These are phyloP conservation scores for Priceomyces haplophilus DNA, from an alignment of 805 yeast species.

Conservation along the genomic window DNA sequence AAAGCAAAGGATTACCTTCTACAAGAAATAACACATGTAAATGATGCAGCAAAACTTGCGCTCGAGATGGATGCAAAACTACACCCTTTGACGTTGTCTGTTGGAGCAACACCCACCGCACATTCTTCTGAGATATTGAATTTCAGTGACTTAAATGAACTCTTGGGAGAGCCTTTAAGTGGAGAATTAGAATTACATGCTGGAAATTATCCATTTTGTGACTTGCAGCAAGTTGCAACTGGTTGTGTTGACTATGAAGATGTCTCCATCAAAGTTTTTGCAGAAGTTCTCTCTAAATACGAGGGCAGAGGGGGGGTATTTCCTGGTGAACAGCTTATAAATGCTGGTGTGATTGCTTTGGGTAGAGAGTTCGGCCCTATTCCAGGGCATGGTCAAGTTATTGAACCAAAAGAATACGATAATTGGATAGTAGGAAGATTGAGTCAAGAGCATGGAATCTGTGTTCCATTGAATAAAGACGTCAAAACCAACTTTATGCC, in stretches of 20 bases:
- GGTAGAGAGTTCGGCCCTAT: constrained; percentile 61
- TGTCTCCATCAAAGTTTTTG: constrained; percentile 57
- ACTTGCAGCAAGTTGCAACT: constrained; percentile 74
- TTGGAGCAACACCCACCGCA: constrained; percentile 82
- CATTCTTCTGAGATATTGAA: constrained; percentile 47
- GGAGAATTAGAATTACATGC: constrained; percentile 69
- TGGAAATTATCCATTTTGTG: constrained; percentile 75
- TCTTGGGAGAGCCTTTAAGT: constrained; percentile 18
- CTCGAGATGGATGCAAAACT: constrained; percentile 30
- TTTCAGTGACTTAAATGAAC: constrained; percentile 16
- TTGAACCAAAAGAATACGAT: constrained; percentile 39
- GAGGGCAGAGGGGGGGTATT: constrained; percentile 48
- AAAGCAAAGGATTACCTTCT: constrained; percentile 48
- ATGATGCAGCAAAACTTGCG: constrained; percentile 48
- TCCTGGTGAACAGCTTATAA: constrained; percentile 62
- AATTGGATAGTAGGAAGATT: constrained; percentile 66
- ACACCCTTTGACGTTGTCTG: constrained; percentile 50
- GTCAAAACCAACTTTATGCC: constrained; percentile 42
- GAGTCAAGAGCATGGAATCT: constrained; percentile 78
- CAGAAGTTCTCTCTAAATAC: constrained; percentile 55
- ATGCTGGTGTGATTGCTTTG: constrained; percentile 71
- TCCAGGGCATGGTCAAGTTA: constrained; percentile 58
- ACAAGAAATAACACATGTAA: constrained; percentile 58
- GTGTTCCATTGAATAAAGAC: constrained; percentile 41
- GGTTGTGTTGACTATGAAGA: constrained; percentile 60